Evolutionary conservation across 108 stramenopile genomes (phyloP).

Genomic region (Epithemia pelagica): DNA sequence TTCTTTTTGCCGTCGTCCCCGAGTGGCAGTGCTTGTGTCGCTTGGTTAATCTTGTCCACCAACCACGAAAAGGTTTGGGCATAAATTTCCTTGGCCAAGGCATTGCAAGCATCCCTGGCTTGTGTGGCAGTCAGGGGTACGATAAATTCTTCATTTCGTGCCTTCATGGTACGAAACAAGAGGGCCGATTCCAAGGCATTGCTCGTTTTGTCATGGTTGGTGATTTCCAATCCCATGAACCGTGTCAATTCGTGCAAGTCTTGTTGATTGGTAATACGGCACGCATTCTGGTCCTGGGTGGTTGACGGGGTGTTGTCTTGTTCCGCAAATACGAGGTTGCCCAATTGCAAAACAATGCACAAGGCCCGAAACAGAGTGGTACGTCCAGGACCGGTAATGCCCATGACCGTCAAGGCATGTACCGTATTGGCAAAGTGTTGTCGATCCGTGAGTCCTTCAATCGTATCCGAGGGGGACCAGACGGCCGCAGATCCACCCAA

Average conservation of each 20-base stretch:
- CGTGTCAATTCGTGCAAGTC: constrained; percentile 59
- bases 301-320: no score
- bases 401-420: constrained; percentile 55
- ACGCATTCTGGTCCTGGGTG: constrained; percentile 46
- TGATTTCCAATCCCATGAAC: constrained; percentile 60
- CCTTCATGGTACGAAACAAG: constrained; percentile 71
- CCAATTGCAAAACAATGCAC: constrained; percentile 80
- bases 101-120: constrained; percentile 83
- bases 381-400: constrained; percentile 53
- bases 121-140: constrained; percentile 67
- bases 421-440: constrained; percentile 67
- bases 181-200: constrained; percentile 53
- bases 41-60: constrained; percentile 75
- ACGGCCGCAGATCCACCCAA: constrained; percentile 41
- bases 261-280: constrained; percentile 44
- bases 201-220: constrained; percentile 17
- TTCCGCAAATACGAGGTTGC: constrained; percentile 83
- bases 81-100: constrained; percentile 95
- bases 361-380: constrained; percentile 63
- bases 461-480: constrained; percentile 51
- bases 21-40: constrained; percentile 49
- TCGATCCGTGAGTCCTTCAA: constrained; percentile 74
- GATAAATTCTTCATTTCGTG: constrained; percentile 69
- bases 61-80: constrained; percentile 74
- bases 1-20: constrained; percentile 5